Conservation (phyloP, 2,329 filamentous ascomycete species). For the Talaromyces sp. region DNA sequence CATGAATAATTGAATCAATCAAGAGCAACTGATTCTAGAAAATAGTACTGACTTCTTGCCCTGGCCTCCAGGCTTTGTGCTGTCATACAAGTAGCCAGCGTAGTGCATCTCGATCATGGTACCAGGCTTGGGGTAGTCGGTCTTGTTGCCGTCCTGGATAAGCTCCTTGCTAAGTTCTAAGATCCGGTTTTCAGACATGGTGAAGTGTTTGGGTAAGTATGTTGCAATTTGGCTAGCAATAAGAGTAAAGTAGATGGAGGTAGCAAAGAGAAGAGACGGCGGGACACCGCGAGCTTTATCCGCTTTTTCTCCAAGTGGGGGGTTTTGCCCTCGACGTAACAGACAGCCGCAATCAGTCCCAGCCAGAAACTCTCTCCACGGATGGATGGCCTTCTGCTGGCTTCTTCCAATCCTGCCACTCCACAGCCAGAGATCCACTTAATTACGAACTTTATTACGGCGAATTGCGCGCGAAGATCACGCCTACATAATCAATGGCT, state of each 20-base stretch:
- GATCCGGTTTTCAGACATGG: too few relatives aligned
- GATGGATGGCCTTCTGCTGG: not conserved
- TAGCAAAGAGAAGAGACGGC: conserved; percentile 1
- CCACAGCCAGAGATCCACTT: not conserved
- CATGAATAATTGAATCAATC: not conserved
- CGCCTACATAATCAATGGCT: not conserved
- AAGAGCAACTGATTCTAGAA: too few relatives aligned
- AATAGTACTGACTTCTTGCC: conserved; percentile 64
- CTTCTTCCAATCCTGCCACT: not conserved
- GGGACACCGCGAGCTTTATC: conserved; percentile 11
- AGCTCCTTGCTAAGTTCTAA: conserved; percentile 73
- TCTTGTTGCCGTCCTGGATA: conserved; percentile 63
- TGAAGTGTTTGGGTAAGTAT: too few relatives aligned
- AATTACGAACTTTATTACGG: not conserved
- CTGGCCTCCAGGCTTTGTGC: conserved; percentile 45
- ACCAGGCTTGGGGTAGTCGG: conserved; percentile 63
- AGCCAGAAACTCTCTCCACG: too few relatives aligned
- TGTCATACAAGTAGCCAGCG: conserved; percentile 81
- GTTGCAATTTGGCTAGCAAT: not conserved
- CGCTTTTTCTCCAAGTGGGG: conserved; percentile 18
- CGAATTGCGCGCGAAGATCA: not conserved
- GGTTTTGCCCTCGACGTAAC: conserved; percentile 9
- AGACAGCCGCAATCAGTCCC: not conserved
- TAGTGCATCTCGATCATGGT: conserved; percentile 87
- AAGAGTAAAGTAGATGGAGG: not conserved